A percentile compares a stretch with the other conserved stretches of the same genome.
Conservation (phyloP, 202 grass and related monocot species). For the Panicum virgatum region DNA sequence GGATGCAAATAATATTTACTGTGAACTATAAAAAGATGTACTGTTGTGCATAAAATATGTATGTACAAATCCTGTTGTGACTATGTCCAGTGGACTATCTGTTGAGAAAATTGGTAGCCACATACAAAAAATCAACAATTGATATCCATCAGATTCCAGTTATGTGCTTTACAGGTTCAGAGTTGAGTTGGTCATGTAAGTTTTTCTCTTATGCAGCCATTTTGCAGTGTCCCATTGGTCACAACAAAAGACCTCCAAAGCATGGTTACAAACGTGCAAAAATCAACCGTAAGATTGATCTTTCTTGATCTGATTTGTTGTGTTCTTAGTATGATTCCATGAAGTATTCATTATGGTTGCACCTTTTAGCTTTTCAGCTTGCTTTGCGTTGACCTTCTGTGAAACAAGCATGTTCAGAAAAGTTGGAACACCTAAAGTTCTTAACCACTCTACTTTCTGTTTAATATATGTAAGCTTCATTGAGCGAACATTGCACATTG, state of each 20-base stretch:
- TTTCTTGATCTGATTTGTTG: constrained; percentile 22
- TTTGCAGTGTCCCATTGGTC: constrained; percentile 66
- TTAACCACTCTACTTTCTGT: background rate
- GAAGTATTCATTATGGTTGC: background rate
- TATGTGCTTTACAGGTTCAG: background rate
- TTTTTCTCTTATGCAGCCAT: constrained; percentile 54
- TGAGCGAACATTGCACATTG: background rate
- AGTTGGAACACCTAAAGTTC: background rate
- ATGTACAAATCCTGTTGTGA: background rate
- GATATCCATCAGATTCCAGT: background rate
- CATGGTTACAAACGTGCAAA: constrained; percentile 70
- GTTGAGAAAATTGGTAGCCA: background rate
- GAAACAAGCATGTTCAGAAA: background rate
- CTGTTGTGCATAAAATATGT: background rate
- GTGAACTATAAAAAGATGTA: background rate
- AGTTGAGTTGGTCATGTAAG: constrained; percentile 28
- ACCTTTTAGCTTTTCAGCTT: background rate
- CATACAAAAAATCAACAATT: constrained; percentile 3
- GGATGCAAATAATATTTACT: background rate
- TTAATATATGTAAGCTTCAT: background rate
- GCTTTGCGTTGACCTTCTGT: background rate
- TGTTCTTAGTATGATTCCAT: constrained; percentile 1
- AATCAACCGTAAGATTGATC: constrained; percentile 81
- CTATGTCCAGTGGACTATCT: background rate
- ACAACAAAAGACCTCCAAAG: constrained; percentile 58